Base-by-base conservation (phyloP, 2,329 filamentous ascomycete genomes). In the Meredithiella fracta region DNA sequence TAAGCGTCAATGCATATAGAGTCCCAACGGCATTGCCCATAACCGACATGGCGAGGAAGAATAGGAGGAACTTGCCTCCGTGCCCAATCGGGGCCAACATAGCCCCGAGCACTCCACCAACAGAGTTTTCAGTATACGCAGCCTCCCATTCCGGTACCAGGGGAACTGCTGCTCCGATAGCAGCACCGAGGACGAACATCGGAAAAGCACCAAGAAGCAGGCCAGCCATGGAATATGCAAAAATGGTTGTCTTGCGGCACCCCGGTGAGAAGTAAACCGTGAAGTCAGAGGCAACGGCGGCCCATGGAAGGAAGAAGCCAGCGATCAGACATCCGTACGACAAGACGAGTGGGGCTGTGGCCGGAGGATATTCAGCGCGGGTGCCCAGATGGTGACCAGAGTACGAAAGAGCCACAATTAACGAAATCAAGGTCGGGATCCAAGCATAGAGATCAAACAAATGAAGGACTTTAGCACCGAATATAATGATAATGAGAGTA, bases 401-500 rank as follows among this genome's bases (percentile, higher is more conserved):
- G 37, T 66, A 69, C 1, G 70, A 69, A 2, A 68, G 65, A 1
- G 68, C 65, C 50, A 72, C 69, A 34, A 70, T 60, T 42, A 72
- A 64, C 23, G 68, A 67, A 3, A 72, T 60, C 7, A 72, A 54
- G 1, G 69, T 67, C 0, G 68, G 68, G 23, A 74, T 68, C 72
- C 72, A 75, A 2, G 72, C 68, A 62, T 69, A 75, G 15, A 68
- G 65, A 59, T 75, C 71, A 57, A 73, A 75, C 17, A 67, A 58
- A 58, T 75, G 69, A 38, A 76, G 63, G 2, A 68, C 62, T 59
- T 65, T 67, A 61, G 71, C 72, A 1, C 74, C 74, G 51, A 70
- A 70, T 60, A 76, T 73, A 0, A 71, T 72, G 23, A 76, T 68
- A 17, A 73, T 53, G 5, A 76, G 64, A 0, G 69, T 67, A 3